phyloP scores from a whole-genome alignment of 176 grass and related monocot genomes.

The Phyllostachys edulis region DNA sequence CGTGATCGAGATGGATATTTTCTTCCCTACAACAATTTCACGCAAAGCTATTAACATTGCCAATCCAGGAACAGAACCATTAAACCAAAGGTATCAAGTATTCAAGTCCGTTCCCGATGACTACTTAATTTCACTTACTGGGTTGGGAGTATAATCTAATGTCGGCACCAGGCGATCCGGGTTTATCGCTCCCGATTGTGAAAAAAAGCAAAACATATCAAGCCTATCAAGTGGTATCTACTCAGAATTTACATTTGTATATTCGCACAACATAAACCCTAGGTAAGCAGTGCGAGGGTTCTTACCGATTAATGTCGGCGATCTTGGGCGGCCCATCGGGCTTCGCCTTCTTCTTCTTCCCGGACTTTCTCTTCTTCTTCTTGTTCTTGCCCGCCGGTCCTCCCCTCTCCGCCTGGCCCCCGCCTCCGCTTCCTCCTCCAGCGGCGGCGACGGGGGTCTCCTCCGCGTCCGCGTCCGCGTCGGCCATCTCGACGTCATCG shows the following conservation, averaged over 20 bases:
- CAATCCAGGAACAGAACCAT: neutral
- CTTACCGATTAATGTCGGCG: constrained; percentile 68
- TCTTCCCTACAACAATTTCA: constrained; percentile 5
- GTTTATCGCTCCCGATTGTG: neutral
- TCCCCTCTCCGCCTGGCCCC: constrained; percentile 20
- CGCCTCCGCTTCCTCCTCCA: neutral
- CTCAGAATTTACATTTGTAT: neutral
- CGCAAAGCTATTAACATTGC: neutral
- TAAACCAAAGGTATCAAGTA: neutral
- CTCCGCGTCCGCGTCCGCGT: constrained; percentile 40
- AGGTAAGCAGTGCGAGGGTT: constrained; percentile 4
- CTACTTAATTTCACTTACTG: neutral
- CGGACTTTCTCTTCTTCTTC: constrained; percentile 46
- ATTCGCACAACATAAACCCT: constrained; percentile 31
- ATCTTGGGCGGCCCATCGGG: constrained; percentile 50
- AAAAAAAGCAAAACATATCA: neutral
- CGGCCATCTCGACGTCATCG: constrained; percentile 75
- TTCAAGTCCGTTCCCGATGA: neutral
- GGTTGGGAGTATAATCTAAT: neutral
- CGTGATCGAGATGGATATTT: neutral
- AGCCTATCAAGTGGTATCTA: neutral
- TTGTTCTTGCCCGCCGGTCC: constrained; percentile 31
- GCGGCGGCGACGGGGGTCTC: constrained; percentile 7
- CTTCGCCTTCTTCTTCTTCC: constrained; percentile 36
- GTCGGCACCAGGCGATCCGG: neutral